Evolutionary conservation across 23 red algal species (phyloP), one percentile per base, ranked within the genome.

Genomic region (Chondrus crispus): DNA sequence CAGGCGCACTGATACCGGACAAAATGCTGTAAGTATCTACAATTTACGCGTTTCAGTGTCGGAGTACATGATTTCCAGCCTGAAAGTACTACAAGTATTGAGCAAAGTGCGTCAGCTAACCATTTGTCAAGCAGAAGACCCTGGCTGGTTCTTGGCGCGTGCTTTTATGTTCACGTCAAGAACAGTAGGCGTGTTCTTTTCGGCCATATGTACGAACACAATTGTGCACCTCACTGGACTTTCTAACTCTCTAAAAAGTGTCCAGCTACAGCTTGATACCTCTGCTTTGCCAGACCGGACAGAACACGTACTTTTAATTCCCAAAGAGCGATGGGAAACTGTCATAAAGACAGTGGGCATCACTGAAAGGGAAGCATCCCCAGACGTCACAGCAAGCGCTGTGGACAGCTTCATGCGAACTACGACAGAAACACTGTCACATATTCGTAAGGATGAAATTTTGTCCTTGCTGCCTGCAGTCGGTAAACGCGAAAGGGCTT

Each of bases 161-260:
- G 74, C 74, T 22, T 80, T 80, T 53, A 4, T 35, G 38, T 74
- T 54, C 39, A 80, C 74, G n/a, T 80, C 74, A 20, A 22, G 74
- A 22, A 80, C 74, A 4, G 37, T 50, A 22, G n/a, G 37, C 16
- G 3, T 3, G 16, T 80, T 80, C 26, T 50, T 80, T 16, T 2
- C 11, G 57, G 46, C 46, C 1, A 35, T 54, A 38, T 9, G 37
- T 29, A 35, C 42, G 3, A 28, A 50, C 5, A 54, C 39, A 35
- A 32, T 54, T 3, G 38, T 54, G 24, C 20, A 28, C 13, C 24
- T 80, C 46, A n/a, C 36, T 3, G 19, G 26, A 3, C 26, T 14
- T 29, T 37, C 74, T 12, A 12, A 80, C 1, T 10, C 57, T 1
- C 46, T 80, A 4, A 26, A 40, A 36, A 50, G 40, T 11, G 29